Conservation (phyloP, 495 filamentous ascomycete genomes). For the Aspergillus steynii region DNA sequence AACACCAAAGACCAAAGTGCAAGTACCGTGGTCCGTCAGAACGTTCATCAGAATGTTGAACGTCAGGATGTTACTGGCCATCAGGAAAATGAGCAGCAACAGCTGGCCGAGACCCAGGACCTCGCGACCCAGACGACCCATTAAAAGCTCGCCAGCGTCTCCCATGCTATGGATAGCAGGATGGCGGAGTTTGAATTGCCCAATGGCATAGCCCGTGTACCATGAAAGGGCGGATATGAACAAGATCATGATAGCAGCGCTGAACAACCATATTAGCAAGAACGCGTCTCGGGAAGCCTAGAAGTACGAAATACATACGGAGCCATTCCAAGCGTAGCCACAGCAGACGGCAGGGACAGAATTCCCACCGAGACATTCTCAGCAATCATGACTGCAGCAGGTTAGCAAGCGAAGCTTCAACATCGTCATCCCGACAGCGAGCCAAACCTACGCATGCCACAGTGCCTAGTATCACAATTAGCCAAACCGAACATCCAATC, state of each 20-base stretch:
- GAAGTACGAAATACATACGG: constrained; percentile 27
- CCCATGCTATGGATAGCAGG: constrained; percentile 65
- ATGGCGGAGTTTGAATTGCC: constrained; percentile 37
- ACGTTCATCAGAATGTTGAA: constrained; percentile 64
- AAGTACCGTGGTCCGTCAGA: constrained; percentile 62
- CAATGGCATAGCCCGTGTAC: constrained; percentile 40
- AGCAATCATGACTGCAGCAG: constrained; percentile 56
- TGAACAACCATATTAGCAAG: constrained; percentile 1
- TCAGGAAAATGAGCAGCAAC: constrained; percentile 69
- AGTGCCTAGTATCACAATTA: constrained; percentile 24
- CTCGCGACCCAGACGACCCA: constrained; percentile 63
- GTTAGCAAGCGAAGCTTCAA: constrained; percentile 1
- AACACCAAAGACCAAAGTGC: constrained; percentile 66
- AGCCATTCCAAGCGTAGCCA: constrained; percentile 63
- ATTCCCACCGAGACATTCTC: constrained; percentile 68
- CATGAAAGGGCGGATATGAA: constrained; percentile 65
- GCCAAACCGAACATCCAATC: background rate
- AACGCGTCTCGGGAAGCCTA: background rate
- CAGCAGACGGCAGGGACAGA: constrained; percentile 62
- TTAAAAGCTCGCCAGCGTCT: constrained; percentile 67
- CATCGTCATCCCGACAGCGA: background rate
- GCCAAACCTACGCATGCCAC: constrained; percentile 34
- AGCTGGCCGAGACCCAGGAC: constrained; percentile 61
- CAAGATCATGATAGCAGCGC: constrained; percentile 55
- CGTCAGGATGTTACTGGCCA: constrained; percentile 71